A percentile compares a stretch with the other conserved stretches of the same genome.
Conservation (phyloP, 768 basidiomycete species). For the Termitomyces sp. region DNA sequence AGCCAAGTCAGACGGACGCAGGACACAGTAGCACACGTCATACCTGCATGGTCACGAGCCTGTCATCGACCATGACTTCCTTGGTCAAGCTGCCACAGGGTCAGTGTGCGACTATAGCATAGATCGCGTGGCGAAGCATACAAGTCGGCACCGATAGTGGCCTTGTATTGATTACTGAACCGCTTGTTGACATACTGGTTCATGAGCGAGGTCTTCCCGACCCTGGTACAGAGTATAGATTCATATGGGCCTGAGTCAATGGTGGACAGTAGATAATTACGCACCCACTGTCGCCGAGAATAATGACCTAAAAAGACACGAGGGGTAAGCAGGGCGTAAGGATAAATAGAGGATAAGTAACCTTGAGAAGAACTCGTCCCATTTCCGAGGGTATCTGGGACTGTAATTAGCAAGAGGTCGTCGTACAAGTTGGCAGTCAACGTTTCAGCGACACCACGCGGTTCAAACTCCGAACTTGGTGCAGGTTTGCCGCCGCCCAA, state of each 20-base stretch:
- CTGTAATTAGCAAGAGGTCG: conserved; percentile 16
- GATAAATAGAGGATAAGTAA: conserved; percentile 18
- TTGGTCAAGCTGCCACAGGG: conserved; percentile 73
- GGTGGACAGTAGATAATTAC: conserved; percentile 24
- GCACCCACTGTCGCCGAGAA: conserved; percentile 95
- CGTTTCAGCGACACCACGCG: conserved; percentile 21
- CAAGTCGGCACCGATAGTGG: conserved; percentile 97
- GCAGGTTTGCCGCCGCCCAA: conserved; percentile 15
- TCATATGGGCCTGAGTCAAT: conserved; percentile 7
- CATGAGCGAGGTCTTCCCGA: conserved; percentile 99
- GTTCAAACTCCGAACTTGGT: conserved; percentile 36
- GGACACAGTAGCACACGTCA: not conserved
- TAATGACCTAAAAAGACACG: conserved; percentile 71
- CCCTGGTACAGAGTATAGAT: conserved; percentile 38
- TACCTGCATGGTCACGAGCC: conserved; percentile 98
- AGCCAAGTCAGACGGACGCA: conserved; percentile 2
- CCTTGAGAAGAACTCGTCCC: conserved; percentile 88
- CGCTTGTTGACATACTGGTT: conserved; percentile 99
- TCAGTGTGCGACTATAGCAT: conserved; percentile 14
- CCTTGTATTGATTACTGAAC: conserved; percentile 99
- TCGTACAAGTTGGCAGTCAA: conserved; percentile 13
- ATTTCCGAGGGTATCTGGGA: conserved; percentile 32
- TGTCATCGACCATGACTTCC: conserved; percentile 98
- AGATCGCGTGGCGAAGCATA: conserved; percentile 33
- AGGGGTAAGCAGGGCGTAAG: not conserved